Evolutionary conservation across 1,284 basidiomycete genomes (phyloP).

Genomic region (Sutorius eximius): DNA sequence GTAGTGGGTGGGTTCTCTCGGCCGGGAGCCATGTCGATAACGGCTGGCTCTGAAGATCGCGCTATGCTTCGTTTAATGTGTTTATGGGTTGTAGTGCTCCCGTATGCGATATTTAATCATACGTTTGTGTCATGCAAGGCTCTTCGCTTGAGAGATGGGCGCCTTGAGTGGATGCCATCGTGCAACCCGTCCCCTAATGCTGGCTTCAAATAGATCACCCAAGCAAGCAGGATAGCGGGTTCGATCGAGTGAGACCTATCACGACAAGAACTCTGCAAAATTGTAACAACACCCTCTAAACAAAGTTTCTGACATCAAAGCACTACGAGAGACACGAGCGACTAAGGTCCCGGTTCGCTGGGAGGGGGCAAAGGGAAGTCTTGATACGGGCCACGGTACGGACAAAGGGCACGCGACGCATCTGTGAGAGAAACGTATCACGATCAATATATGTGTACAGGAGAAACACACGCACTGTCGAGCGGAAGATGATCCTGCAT

Average conservation of each 20-base stretch:
- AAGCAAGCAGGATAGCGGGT: neutral
- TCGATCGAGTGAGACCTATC: neutral
- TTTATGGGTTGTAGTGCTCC: neutral
- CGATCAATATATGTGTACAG: neutral
- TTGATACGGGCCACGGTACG: constrained; percentile 9
- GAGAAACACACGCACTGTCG: constrained; percentile 20
- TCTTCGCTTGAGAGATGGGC: neutral
- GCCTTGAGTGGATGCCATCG: neutral
- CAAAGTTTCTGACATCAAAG: neutral
- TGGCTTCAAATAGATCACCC: neutral
- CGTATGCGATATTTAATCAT: neutral
- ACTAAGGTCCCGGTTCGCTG: constrained; percentile 3
- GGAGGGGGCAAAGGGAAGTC: constrained; percentile 12
- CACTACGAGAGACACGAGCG: neutral
- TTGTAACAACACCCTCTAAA: neutral
- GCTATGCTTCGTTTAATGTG: neutral
- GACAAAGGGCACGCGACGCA: constrained; percentile 6
- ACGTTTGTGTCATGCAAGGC: neutral
- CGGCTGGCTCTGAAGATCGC: neutral
- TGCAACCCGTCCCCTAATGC: neutral
- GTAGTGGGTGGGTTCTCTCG: constrained; percentile 2
- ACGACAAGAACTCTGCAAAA: neutral
- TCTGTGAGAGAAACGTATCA: neutral
- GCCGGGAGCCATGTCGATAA: neutral
- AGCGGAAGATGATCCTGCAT: constrained; percentile 18